Percentiles rank a stretch among this genome's conserved stretches.
Conservation (phyloP, 23 red algal genomes). For the Gracilariopsis chorda region DNA sequence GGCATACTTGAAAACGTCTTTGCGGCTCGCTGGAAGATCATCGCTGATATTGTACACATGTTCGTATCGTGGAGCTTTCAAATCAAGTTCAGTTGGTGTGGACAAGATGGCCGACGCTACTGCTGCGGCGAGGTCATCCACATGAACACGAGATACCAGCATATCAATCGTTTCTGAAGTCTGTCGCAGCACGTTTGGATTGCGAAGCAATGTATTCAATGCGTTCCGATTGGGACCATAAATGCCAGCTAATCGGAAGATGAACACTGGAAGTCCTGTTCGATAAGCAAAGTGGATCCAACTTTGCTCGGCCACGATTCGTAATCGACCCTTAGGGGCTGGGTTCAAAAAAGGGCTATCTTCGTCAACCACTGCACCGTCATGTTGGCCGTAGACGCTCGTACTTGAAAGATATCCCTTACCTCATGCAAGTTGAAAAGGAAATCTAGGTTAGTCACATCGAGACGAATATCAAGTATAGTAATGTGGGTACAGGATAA, state of each 20-base stretch:
- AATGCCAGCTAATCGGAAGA: constrained; percentile 51
- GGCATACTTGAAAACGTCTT: constrained; percentile 3
- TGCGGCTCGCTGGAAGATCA: constrained; percentile 40
- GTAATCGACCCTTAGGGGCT: not conserved
- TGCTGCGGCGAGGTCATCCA: constrained; percentile 21
- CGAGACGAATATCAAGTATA: too few species aligned
- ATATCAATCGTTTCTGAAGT: not conserved
- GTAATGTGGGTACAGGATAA: too few species aligned
- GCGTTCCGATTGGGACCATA: constrained; percentile 41
- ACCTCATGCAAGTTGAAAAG: not conserved
- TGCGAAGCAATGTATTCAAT: not conserved
- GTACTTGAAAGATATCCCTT: constrained; percentile 50
- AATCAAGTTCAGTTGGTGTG: not conserved
- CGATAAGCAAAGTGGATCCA: constrained; percentile 2
- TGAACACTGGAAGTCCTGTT: not conserved
- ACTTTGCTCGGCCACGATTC: not conserved
- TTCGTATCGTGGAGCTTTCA: not conserved
- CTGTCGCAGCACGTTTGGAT: not conserved
- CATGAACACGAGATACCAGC: constrained; percentile 28
- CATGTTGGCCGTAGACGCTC: constrained; percentile 51
- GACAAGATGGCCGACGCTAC: constrained; percentile 2
- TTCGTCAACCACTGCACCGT: constrained; percentile 11
- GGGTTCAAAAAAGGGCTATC: not conserved
- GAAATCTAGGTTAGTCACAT: too few species aligned
- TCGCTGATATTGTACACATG: constrained; percentile 36